Base-by-base conservation (phyloP, 2,329 filamentous ascomycete genomes). In the Pseudogymnoascus sp. region DNA sequence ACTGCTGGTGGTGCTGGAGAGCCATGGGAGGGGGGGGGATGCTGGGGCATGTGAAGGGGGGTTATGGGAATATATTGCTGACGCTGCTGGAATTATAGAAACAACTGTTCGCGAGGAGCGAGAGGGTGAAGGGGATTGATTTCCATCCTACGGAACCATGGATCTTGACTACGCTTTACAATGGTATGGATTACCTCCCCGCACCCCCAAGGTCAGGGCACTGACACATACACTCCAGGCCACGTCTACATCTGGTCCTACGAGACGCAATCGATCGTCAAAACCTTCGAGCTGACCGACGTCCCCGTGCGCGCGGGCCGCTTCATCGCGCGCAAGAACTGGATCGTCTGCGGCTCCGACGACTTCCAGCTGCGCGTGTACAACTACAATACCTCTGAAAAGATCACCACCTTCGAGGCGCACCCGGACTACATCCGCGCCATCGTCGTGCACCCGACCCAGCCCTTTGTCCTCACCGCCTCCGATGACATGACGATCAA, bases 231-330 rank as follows among this genome's bases (percentile, higher is more conserved):
- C 37, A 65, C 11, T 2, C 10, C 62, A 92, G 91, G 95, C 77
- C 93, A 97, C 81, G 95, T 96, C 75, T 96, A 97, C 81, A 97
- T 99, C 75, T 97, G 95, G 93, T 97, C 93, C 35, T 96, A 96
- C 78, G 93, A 96, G 79, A 96, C 92, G 61, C 92, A 96, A 78
- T 89, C 93, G 67, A 93, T 97, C 67, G 91, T 99, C 79, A 97
- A 97, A 83, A 97, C 93, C 4, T 99, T 99, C 77, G 95, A 99
- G 80, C 87, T 97, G 69, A 97, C 93, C 75, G 95, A 99, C 82
- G 95, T 99, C 60, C 95, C 95, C 68, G 93, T 99, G 64, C 90
- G 95, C 77, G 95, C 95, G 67, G 95, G 95, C 73, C 90, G 95
- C 71, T 99, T 99, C 77, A 87, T 99, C 73, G 91, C 95, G 70